Conservation (phyloP, 495 filamentous ascomycete genomes). For the Geoglossum glabrum region DNA sequence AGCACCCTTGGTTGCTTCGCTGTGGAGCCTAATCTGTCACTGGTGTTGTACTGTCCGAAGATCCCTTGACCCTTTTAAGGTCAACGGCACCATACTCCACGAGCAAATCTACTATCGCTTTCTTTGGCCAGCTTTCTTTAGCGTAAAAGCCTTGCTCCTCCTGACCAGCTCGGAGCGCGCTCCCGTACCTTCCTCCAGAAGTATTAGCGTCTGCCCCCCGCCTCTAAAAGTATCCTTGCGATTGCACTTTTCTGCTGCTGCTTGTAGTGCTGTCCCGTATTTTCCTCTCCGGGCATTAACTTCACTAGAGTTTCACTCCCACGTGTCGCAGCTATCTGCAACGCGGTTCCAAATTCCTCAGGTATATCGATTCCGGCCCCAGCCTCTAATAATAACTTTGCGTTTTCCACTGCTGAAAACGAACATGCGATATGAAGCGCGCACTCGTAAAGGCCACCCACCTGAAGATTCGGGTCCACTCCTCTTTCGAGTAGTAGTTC, state of each 20-base stretch:
- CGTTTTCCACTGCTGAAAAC: not conserved
- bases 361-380: not conserved
- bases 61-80: not conserved
- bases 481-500: not conserved
- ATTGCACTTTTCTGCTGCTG: slow-evolving; percentile 1
- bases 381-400: not conserved
- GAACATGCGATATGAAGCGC: not conserved
- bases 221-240: slow-evolving; percentile 8
- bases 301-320: not conserved
- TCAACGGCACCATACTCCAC: not conserved
- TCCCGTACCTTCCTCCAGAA: slow-evolving; percentile 9
- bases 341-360: not conserved
- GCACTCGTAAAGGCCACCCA: not conserved
- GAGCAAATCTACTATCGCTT: not conserved
- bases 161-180: slow-evolving; percentile 10
- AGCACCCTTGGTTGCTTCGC: not conserved
- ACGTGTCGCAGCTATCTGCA: not conserved
- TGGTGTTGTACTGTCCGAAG: not conserved
- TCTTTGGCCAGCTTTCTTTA: not conserved
- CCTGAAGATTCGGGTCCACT: not conserved
- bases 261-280: not conserved
- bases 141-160: not conserved
- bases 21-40: not conserved
- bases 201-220: slow-evolving; percentile 13
- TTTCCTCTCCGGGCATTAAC: slow-evolving; percentile 1